Evolutionary conservation across 306 rosid species (phyloP), one percentile per base, ranked within the genome.

Genomic region (Luffa acutangula): DNA sequence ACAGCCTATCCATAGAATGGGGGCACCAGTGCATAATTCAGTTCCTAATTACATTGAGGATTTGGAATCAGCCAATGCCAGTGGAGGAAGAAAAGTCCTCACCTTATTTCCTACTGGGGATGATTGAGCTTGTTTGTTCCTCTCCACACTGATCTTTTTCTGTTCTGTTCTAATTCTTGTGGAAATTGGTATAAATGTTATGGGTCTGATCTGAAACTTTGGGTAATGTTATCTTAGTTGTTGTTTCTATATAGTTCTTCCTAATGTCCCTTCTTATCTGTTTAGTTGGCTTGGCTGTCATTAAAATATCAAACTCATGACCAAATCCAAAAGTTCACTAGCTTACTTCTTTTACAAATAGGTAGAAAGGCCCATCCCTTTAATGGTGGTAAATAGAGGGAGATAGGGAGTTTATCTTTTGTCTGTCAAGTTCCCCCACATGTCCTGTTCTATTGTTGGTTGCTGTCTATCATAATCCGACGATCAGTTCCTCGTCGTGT

Each of bases 101-200:
- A 92, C 98, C 78, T 82, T 95, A 54, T 95, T 92, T 82, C 97
- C 98, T 58, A 90, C 93, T 3, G 98, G 95, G 78, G 93, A 95
- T 78, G 97, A 95, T 82, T 95, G 90, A 94, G 65, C 85, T 70
- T 76, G 79, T 75, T 75, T 75, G 25, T 34, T 75, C 25, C 17
- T 75, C 46, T 64, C 72, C 37, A 10, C 72, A 64, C 39, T 64
- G 73, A 37, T 54, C 60, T 66, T 18, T 58, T 66, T 39, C 25
- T 46, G 41, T 73, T 73, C 78, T 51, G n/a, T 51, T 72, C 57
- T 45, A 72, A 49, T 73, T 73, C 78, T 73, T 51, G 39, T 25
- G 62, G 14, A 51, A 73, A 51, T 73, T 73, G 78, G 62, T 9
- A 73, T 33, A 66, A 66, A 33, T 73, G 62, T 73, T 49, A 49